Conservation (phyloP, 179 eudicot genomes). For the Gypsophila paniculata region DNA sequence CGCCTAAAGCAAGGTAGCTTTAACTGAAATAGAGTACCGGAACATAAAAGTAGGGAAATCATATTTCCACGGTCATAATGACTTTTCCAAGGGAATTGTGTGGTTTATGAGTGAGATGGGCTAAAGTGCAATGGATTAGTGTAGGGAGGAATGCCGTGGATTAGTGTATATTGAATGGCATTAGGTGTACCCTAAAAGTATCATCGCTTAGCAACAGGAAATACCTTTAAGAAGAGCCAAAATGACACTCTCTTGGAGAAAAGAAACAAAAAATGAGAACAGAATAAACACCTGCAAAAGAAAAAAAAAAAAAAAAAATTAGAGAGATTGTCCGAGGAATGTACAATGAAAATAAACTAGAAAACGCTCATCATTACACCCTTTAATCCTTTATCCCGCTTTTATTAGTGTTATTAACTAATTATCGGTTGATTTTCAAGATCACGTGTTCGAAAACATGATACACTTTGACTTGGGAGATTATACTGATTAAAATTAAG, state of each 20-base stretch:
- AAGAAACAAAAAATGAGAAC: slow-evolving; percentile 61
- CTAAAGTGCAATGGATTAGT: too few species aligned
- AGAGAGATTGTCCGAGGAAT: slow-evolving; percentile 5
- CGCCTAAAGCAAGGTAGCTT: neutral
- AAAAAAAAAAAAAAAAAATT: slow-evolving; percentile 8
- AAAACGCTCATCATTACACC: neutral
- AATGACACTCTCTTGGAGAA: slow-evolving; percentile 54
- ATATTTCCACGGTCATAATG: too few species aligned
- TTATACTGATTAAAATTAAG: neutral
- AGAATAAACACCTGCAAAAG: slow-evolving; percentile 76
- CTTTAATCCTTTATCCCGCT: neutral
- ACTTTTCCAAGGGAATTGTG: too few species aligned
- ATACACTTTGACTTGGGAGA: neutral
- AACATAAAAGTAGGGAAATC: slow-evolving; percentile 1
- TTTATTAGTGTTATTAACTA: neutral
- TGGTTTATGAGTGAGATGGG: too few species aligned
- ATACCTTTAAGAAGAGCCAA: slow-evolving; percentile 68
- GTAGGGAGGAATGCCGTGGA: too few species aligned
- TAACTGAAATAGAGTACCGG: neutral
- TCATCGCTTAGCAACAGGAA: slow-evolving; percentile 4
- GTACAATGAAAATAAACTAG: neutral
- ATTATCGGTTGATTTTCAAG: neutral
- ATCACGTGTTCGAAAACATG: neutral
- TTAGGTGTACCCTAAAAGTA: too few species aligned
- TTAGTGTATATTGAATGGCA: too few species aligned